Conservation (phyloP, 352 stramenopile species). For the Globisporangium iwayamae region DNA sequence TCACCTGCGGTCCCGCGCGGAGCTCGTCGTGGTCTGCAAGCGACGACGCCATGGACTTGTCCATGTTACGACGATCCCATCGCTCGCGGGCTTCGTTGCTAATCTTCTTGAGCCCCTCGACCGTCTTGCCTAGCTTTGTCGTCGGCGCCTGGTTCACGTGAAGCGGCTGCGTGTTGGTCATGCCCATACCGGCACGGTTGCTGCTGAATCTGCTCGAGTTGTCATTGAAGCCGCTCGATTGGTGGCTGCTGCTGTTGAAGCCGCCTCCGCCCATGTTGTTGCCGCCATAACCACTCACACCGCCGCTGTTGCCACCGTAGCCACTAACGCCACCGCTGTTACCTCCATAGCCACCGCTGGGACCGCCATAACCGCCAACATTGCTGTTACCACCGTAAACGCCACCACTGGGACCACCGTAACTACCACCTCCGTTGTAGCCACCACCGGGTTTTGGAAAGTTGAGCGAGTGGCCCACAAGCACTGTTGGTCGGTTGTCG, state of each 20-base stretch:
- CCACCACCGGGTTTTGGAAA: conserved; percentile 56
- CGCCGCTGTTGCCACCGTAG: conserved; percentile 21
- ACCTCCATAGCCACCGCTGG: conserved; percentile 9
- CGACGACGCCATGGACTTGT: conserved; percentile 88
- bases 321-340: conserved; percentile 13
- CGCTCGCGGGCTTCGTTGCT: conserved; percentile 71
- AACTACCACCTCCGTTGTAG: conserved; percentile 35
- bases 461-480: conserved; percentile 75
- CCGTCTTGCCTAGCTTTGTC: conserved; percentile 68
- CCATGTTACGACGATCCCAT: conserved; percentile 87
- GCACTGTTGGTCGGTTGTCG: conserved; percentile 83
- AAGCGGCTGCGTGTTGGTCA: conserved; percentile 48
- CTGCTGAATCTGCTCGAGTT: conserved; percentile 63
- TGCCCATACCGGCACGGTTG: conserved; percentile 37
- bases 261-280: conserved; percentile 13
- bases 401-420: conserved; percentile 15
- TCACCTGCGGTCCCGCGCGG: conserved; percentile 50
- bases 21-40: conserved; percentile 84
- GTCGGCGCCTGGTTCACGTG: conserved; percentile 29
- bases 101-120: conserved; percentile 82
- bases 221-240: conserved; percentile 35
- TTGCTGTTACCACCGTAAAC: conserved; percentile 10
- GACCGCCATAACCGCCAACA: conserved; percentile 15
- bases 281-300: conserved; percentile 5
- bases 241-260: conserved; percentile 21